phyloP scores from a whole-genome alignment of 208 protist species.

The Leishmania amazonensis region DNA sequence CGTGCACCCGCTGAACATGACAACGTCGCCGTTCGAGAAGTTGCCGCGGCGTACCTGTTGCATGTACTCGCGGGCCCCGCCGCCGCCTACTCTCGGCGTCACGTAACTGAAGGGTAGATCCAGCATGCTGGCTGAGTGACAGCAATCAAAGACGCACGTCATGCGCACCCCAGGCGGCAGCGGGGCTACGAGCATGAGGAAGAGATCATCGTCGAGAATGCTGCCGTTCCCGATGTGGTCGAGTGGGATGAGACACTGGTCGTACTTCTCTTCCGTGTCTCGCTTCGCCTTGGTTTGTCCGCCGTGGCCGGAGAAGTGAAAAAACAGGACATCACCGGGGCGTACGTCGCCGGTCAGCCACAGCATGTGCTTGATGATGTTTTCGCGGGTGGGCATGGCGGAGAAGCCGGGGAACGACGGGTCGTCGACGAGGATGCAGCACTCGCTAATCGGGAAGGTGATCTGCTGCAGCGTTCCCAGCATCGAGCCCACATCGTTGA shows the following conservation, averaged over 20 bases:
- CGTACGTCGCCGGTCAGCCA: slow-evolving; percentile 80
- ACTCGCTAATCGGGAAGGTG: slow-evolving; percentile 79
- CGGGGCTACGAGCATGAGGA: slow-evolving; percentile 68
- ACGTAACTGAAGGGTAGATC: slow-evolving; percentile 91
- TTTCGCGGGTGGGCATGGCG: slow-evolving; percentile 72
- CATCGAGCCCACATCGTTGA: slow-evolving; percentile 89
- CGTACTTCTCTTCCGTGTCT: slow-evolving; percentile 76
- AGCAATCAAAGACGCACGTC: slow-evolving; percentile 95
- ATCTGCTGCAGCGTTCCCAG: slow-evolving; percentile 79
- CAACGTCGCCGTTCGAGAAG: slow-evolving; percentile 80
- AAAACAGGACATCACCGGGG: slow-evolving; percentile 89
- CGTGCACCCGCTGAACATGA: slow-evolving; percentile 91
- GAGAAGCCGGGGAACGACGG: slow-evolving; percentile 73
- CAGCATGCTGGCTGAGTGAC: slow-evolving; percentile 90
- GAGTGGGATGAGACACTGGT: slow-evolving; percentile 84
- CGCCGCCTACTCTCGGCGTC: slow-evolving; percentile 19
- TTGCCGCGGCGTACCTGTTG: slow-evolving; percentile 68
- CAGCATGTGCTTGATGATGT: slow-evolving; percentile 87
- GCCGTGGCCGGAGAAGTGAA: slow-evolving; percentile 93
- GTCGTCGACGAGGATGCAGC: slow-evolving; percentile 88
- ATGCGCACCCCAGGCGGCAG: slow-evolving; percentile 84
- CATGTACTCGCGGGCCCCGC: slow-evolving; percentile 46
- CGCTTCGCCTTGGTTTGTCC: slow-evolving; percentile 50
- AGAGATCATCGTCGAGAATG: slow-evolving; percentile 92
- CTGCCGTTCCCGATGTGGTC: slow-evolving; percentile 69